phyloP scores from a whole-genome alignment of 148 eudicot species.

The Persicaria tinctoria region DNA sequence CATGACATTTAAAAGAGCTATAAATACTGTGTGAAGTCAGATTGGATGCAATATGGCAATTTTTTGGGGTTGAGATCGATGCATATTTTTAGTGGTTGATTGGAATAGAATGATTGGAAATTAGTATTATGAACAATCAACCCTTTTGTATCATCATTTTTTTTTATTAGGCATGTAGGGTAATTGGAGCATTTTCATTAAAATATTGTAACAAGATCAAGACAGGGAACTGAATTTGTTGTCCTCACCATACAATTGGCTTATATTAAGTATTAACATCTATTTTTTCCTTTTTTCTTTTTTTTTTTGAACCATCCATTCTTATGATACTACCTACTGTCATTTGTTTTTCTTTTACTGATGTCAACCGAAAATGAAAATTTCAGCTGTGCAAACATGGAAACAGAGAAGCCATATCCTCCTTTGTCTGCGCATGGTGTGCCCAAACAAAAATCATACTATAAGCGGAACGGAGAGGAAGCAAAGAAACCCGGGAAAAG shows the following conservation, averaged over 20 bases:
- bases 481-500: background rate
- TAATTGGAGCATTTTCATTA: background rate
- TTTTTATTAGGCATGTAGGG: background rate
- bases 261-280: no score
- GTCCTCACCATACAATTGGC: background rate
- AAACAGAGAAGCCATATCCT: background rate
- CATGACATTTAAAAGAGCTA: background rate
- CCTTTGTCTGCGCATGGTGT: slow-evolving; percentile 6
- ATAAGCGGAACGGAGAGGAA: background rate
- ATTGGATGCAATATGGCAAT: background rate
- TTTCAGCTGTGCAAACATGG: slow-evolving; percentile 7
- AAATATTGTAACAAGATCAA: background rate
- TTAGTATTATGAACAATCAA: background rate
- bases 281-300: no score
- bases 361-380: background rate
- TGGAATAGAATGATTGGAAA: background rate
- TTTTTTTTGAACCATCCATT: background rate
- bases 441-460: background rate
- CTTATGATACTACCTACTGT: slow-evolving; percentile 6
- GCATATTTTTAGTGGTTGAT: background rate
- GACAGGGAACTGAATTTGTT: background rate
- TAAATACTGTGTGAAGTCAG: background rate
- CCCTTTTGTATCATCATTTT: background rate
- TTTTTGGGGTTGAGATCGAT: background rate
- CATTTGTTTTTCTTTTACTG: background rate